Percentiles rank a stretch among this genome's conserved stretches.
Evolutionary conservation across 1,284 basidiomycete genomes (phyloP).

Genomic region (Moniliophthora roreri): DNA sequence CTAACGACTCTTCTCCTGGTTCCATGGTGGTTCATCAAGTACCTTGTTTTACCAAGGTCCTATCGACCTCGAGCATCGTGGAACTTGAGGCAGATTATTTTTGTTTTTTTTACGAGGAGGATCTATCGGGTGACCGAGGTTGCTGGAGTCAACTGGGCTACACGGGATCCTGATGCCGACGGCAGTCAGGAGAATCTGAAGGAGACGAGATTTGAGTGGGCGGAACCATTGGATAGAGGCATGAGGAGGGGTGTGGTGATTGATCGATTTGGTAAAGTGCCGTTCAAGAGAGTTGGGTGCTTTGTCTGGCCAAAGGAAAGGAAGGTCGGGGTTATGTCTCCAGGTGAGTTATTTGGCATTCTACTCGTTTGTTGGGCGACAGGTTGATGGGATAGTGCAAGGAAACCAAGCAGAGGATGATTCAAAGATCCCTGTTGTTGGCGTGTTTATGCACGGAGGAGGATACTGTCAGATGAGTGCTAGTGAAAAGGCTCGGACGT

Average conservation of each 20-base stretch:
- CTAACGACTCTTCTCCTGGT: constrained; percentile 46
- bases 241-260: constrained; percentile 41
- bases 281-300: constrained; percentile 43
- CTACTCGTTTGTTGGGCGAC: background rate
- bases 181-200: constrained; percentile 32
- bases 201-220: constrained; percentile 50
- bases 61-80: constrained; percentile 46
- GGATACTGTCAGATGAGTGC: constrained; percentile 58
- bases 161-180: constrained; percentile 38
- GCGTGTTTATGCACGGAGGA: constrained; percentile 52
- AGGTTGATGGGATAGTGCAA: constrained; percentile 6
- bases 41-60: constrained; percentile 37
- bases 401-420: constrained; percentile 18
- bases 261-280: constrained; percentile 27
- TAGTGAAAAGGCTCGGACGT: constrained; percentile 46
- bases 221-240: constrained; percentile 36
- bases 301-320: constrained; percentile 44
- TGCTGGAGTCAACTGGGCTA: constrained; percentile 52
- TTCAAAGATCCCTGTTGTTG: constrained; percentile 32
- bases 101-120: constrained; percentile 49
- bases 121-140: constrained; percentile 53
- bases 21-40: constrained; percentile 42
- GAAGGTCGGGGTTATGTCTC: constrained; percentile 12
- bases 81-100: constrained; percentile 46
- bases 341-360: constrained; percentile 4